A percentile compares a stretch with the other conserved stretches of the same genome.
phyloP scores from a whole-genome alignment of 257 asterid species.

The Scutellaria baicalensis region DNA sequence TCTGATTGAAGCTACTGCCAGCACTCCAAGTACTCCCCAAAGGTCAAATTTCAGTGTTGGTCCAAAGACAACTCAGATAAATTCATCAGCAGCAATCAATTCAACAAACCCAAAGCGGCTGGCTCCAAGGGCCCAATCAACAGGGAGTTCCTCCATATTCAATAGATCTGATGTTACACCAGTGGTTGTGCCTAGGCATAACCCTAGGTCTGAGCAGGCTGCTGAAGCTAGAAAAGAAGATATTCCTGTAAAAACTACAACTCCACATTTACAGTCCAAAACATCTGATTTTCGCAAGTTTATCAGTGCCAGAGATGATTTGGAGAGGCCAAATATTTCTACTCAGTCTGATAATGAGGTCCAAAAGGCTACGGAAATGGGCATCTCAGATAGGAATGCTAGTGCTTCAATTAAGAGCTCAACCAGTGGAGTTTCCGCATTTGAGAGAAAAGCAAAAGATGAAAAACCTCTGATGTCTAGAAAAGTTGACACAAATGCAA shows the following conservation, averaged over 20 bases:
- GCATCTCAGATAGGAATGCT: conserved; percentile 39
- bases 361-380: conserved; percentile 37
- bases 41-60: conserved; percentile 43
- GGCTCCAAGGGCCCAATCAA: conserved; percentile 52
- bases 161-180: conserved; percentile 68
- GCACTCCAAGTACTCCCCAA: conserved; percentile 71
- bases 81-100: conserved; percentile 36
- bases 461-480: conserved; percentile 41
- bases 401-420: conserved; percentile 45
- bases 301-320: conserved; percentile 50
- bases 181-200: conserved; percentile 78
- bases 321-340: conserved; percentile 39
- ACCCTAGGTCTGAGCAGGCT: conserved; percentile 57
- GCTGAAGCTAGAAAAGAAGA: conserved; percentile 81
- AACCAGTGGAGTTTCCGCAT: conserved; percentile 22
- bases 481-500: conserved; percentile 38
- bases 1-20: conserved; percentile 52
- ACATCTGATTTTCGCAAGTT: conserved; percentile 52
- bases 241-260: conserved; percentile 48
- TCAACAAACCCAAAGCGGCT: conserved; percentile 56
- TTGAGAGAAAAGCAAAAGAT: conserved; percentile 44
- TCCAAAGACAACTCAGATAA: conserved; percentile 47
- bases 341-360: conserved; percentile 44
- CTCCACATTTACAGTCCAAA: conserved; percentile 56
- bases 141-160: conserved; percentile 36